Evolutionary conservation across 2,329 filamentous ascomycete genomes (phyloP).

Genomic region (Penicillium digitatum): DNA sequence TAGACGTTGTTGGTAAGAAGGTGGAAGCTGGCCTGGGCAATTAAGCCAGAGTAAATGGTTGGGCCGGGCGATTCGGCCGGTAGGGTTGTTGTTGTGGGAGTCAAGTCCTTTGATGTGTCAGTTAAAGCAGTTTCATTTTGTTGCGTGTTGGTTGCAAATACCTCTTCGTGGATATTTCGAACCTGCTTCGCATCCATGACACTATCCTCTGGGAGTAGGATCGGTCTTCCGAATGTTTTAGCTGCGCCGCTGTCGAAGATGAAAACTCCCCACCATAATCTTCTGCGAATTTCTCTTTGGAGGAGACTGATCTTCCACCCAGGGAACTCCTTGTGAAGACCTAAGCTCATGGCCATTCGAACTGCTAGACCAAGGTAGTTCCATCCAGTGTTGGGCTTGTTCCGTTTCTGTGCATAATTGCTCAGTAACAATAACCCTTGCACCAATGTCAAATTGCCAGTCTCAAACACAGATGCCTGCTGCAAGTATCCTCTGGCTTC

Average conservation of each 20-base stretch:
- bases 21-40: slow-evolving; percentile 43
- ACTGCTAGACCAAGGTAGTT: slow-evolving; percentile 49
- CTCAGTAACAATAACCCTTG: slow-evolving; percentile 48
- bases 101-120: slow-evolving; percentile 18
- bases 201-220: slow-evolving; percentile 44
- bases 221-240: slow-evolving; percentile 49
- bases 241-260: slow-evolving; percentile 50
- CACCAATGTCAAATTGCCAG: slow-evolving; percentile 48
- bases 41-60: slow-evolving; percentile 44
- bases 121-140: not conserved
- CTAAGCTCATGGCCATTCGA: slow-evolving; percentile 49
- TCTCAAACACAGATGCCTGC: slow-evolving; percentile 46
- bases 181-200: slow-evolving; percentile 46
- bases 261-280: slow-evolving; percentile 44
- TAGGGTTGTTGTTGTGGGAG: slow-evolving; percentile 34
- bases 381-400: slow-evolving; percentile 51
- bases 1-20: slow-evolving; percentile 45
- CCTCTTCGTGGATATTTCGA: slow-evolving; percentile 44
- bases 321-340: slow-evolving; percentile 50
- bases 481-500: slow-evolving; percentile 47
- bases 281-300: slow-evolving; percentile 40
- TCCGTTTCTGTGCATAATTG: slow-evolving; percentile 50
- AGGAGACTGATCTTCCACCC: slow-evolving; percentile 46
- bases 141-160: slow-evolving; percentile 3
- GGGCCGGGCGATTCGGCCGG: slow-evolving; percentile 38